A percentile compares a stretch with the other conserved stretches of the same genome.
Evolutionary conservation across 345 rosid genomes (phyloP).

Genomic region (Populus euphratica): DNA sequence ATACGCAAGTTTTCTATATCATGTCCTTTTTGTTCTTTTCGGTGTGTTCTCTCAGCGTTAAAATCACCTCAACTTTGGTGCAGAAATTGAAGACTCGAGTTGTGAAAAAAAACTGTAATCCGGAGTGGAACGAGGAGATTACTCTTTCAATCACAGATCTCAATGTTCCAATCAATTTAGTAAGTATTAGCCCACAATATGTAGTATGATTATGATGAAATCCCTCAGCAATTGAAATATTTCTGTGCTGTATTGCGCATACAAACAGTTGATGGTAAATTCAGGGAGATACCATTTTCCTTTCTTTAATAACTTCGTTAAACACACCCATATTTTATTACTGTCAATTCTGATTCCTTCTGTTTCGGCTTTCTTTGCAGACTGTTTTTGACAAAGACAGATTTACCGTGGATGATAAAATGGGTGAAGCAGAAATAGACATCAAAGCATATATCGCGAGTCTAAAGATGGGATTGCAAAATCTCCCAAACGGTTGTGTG

Average conservation of each 20-base stretch:
- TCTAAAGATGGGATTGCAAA: slow-evolving; percentile 25
- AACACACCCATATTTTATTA: neutral
- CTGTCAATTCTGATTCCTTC: neutral
- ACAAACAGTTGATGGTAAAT: neutral
- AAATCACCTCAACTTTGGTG: neutral
- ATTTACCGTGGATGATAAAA: slow-evolving; percentile 29
- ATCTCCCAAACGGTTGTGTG: slow-evolving; percentile 22
- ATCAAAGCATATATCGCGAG: slow-evolving; percentile 20
- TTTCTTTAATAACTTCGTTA: neutral
- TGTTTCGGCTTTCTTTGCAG: slow-evolving; percentile 8
- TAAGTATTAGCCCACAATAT: neutral
- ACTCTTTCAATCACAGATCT: slow-evolving; percentile 25
- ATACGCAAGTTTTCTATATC: neutral
- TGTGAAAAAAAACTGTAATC: slow-evolving; percentile 23
- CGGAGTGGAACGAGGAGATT: slow-evolving; percentile 35
- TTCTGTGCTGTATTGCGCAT: neutral
- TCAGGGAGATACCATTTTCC: neutral
- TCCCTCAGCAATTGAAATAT: neutral
- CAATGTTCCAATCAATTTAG: slow-evolving; percentile 23
- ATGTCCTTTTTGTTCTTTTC: neutral
- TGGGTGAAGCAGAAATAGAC: slow-evolving; percentile 33
- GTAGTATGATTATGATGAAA: neutral
- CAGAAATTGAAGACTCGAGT: slow-evolving; percentile 30
- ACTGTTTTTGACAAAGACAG: slow-evolving; percentile 30
- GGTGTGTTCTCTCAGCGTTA: neutral